Evolutionary conservation across 768 basidiomycete species (phyloP).

Genomic region (Leccinum sublutescens): DNA sequence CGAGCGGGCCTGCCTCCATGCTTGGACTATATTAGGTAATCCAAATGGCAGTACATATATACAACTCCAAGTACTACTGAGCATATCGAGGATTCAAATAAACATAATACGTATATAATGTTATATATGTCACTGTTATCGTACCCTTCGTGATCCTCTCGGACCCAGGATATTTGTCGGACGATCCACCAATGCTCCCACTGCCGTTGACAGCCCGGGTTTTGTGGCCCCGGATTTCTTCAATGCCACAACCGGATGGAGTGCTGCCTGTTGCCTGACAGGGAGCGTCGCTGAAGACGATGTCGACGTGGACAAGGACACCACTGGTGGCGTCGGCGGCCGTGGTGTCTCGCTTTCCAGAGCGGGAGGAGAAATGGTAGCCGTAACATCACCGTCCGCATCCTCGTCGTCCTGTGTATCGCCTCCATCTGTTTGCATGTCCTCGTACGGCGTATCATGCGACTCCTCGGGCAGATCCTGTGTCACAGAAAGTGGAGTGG

Average conservation of each 20-base stretch:
- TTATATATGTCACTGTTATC: constrained; percentile 15
- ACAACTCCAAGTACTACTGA: neutral
- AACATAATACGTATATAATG: constrained; percentile 3
- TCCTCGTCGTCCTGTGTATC: constrained; percentile 17
- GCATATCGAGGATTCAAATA: neutral
- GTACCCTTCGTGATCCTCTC: constrained; percentile 30
- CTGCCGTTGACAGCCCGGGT: constrained; percentile 22
- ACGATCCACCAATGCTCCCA: constrained; percentile 32
- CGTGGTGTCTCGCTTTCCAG: constrained; percentile 12
- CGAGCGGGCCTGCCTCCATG: neutral
- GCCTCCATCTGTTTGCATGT: constrained; percentile 21
- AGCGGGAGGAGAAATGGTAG: constrained; percentile 12
- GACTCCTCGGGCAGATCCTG: constrained; percentile 34
- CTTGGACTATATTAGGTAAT: constrained; percentile 25
- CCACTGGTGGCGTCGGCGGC: constrained; percentile 19
- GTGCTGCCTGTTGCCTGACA: constrained; percentile 14
- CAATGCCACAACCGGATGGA: constrained; percentile 1
- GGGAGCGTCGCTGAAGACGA: constrained; percentile 37
- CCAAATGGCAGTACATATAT: neutral
- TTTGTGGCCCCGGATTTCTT: constrained; percentile 27
- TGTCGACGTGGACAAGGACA: constrained; percentile 38
- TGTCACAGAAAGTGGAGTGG: constrained; percentile 40
- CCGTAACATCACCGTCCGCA: constrained; percentile 20
- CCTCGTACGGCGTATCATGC: constrained; percentile 18
- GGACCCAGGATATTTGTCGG: constrained; percentile 36